Percentiles rank a stretch among this genome's conserved stretches.
These are phyloP conservation scores for Saturnispora bothae DNA, from an alignment of 805 yeast genomes.

Conservation along the genomic window DNA sequence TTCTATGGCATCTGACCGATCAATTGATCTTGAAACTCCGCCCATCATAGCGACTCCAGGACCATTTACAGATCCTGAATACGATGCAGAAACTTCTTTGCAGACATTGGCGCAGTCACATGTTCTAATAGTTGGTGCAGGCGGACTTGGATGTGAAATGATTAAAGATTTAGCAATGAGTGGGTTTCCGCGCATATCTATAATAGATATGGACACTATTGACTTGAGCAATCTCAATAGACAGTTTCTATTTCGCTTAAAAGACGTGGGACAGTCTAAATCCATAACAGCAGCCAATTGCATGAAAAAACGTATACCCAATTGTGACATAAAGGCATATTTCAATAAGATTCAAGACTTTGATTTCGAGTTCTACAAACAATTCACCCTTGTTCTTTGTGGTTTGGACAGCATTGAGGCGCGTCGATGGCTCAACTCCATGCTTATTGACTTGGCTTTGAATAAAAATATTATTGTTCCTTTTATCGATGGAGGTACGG, in stretches of 20 bases:
- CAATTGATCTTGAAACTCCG: too few relatives aligned
- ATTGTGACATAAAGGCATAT: slow-evolving; percentile 38
- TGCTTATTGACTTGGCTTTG: slow-evolving; percentile 52
- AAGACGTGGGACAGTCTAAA: slow-evolving; percentile 56
- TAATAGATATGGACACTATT: slow-evolving; percentile 77
- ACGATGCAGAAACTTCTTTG: slow-evolving; percentile 18
- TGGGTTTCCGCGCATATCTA: slow-evolving; percentile 56
- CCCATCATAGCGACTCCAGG: too few relatives aligned
- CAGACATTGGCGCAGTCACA: slow-evolving; percentile 18
- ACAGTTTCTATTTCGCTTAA: slow-evolving; percentile 55
- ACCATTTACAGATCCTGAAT: slow-evolving; percentile 25
- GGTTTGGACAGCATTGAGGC: slow-evolving; percentile 89
- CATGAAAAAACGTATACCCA: slow-evolving; percentile 34
- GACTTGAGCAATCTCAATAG: slow-evolving; percentile 69
- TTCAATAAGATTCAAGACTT: slow-evolving; percentile 58
- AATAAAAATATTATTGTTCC: slow-evolving; percentile 45
- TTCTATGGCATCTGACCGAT: too few relatives aligned
- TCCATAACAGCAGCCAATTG: slow-evolving; percentile 55
- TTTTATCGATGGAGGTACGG: slow-evolving; percentile 90
- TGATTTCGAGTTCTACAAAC: slow-evolving; percentile 48
- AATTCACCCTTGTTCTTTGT: slow-evolving; percentile 66
- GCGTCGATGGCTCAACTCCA: slow-evolving; percentile 76
- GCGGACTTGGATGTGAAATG: slow-evolving; percentile 78
- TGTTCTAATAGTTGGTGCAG: slow-evolving; percentile 57
- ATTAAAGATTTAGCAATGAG: slow-evolving; percentile 58